phyloP scores from a whole-genome alignment of 2,329 filamentous ascomycete species.

The Chrysosporium keratinophilum region DNA sequence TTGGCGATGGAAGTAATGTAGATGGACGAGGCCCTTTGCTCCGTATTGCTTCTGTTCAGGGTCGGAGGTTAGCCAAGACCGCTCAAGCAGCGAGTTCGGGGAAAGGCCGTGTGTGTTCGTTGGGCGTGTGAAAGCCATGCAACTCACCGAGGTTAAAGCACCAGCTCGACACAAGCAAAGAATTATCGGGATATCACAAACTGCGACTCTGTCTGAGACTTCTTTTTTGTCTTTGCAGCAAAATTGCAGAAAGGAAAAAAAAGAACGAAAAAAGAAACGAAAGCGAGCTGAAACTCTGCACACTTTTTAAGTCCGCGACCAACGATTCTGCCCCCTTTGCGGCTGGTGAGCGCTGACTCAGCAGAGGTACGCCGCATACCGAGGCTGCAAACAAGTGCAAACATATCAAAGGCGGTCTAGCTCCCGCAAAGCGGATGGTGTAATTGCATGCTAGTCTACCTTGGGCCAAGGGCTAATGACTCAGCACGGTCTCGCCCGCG shows the following conservation, averaged over 20 bases:
- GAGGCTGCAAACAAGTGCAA: background rate
- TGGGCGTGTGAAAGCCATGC: constrained; percentile 1
- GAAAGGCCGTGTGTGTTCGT: background rate
- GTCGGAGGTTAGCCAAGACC: constrained; percentile 4
- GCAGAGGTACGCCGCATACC: background rate
- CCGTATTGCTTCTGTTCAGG: background rate
- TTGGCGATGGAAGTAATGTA: background rate
- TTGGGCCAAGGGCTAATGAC: background rate
- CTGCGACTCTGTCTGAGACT: background rate
- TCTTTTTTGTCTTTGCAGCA: background rate
- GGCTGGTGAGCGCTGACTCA: background rate
- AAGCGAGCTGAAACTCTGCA: background rate
- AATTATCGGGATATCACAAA: background rate
- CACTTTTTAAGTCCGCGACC: background rate
- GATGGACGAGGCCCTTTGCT: background rate
- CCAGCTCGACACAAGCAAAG: background rate
- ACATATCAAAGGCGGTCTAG: background rate
- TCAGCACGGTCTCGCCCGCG: background rate
- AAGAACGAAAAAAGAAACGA: background rate
- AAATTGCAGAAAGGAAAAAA: background rate
- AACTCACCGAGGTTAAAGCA: constrained; percentile 8
- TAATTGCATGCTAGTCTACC: background rate
- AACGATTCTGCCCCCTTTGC: background rate
- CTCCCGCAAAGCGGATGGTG: background rate
- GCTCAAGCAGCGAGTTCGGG: constrained; percentile 2